Evolutionary conservation across 148 eudicot species (phyloP).

Genomic region (Polygonum maritimum): DNA sequence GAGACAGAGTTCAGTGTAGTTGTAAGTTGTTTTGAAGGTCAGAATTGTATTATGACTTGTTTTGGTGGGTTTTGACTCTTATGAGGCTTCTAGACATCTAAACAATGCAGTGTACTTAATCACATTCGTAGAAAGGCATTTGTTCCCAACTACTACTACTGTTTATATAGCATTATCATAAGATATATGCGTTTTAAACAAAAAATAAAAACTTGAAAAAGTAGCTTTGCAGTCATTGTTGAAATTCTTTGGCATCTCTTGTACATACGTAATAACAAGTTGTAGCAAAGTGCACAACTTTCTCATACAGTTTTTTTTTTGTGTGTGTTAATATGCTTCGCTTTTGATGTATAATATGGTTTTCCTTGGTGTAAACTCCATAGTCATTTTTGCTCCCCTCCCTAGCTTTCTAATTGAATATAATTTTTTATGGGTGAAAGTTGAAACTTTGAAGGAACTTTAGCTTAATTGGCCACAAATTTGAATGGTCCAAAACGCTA

Average conservation of each 20-base stretch:
- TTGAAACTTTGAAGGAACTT: not conserved
- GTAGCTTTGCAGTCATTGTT: slow-evolving; percentile 6
- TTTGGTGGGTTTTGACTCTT: not conserved
- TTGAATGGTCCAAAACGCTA: not conserved
- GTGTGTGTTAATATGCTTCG: not conserved
- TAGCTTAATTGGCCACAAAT: not conserved
- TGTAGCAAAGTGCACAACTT: not conserved
- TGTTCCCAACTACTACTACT: not conserved
- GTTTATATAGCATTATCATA: not conserved
- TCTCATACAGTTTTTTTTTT: not conserved
- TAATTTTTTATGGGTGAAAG: not conserved
- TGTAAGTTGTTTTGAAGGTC: not conserved
- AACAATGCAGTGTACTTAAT: not conserved
- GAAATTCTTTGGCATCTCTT: slow-evolving; percentile 9
- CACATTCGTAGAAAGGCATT: not conserved
- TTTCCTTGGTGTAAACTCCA: not conserved
- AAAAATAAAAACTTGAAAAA: not conserved
- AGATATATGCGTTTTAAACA: not conserved
- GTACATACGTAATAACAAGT: not conserved
- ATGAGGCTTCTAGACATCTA: not conserved
- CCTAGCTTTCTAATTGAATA: not conserved
- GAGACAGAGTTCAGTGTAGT: not conserved
- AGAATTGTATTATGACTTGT: not conserved
- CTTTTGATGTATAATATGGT: not conserved
- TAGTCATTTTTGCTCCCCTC: not conserved